Conservation (phyloP, 805 yeast species). For the Myxozyma neglecta region DNA sequence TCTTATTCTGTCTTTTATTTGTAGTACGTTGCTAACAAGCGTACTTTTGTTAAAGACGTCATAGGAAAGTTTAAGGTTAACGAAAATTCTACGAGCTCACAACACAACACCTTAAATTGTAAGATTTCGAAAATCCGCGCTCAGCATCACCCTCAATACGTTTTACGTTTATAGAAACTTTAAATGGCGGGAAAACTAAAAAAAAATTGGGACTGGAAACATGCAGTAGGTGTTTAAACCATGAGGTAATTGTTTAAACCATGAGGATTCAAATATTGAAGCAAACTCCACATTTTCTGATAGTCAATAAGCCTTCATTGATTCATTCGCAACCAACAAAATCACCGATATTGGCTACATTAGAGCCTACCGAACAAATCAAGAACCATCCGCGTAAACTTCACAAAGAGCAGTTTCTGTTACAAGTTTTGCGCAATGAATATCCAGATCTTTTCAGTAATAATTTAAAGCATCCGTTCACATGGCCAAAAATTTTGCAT, state of each 20-base stretch:
- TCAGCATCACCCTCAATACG: neutral
- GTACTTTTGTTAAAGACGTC: too few species aligned
- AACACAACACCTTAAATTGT: too few species aligned
- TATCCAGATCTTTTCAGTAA: constrained; percentile 11
- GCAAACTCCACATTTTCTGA: constrained; percentile 12
- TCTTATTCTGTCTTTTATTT: too few species aligned
- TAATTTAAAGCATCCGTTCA: constrained; percentile 10
- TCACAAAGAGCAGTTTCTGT: neutral
- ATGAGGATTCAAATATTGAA: constrained; percentile 5
- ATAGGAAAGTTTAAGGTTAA: too few species aligned
- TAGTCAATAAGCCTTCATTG: constrained; percentile 13
- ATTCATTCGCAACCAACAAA: neutral
- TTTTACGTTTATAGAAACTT: neutral
- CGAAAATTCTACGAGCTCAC: too few species aligned
- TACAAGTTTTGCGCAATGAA: constrained; percentile 10
- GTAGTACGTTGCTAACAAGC: too few species aligned
- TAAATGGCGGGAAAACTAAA: neutral
- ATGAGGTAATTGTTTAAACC: too few species aligned
- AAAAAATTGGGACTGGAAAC: neutral
- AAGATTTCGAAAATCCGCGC: neutral
- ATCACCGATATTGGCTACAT: neutral
- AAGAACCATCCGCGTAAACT: neutral
- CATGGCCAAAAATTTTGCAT: constrained; percentile 26
- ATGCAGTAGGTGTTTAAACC: too few species aligned
- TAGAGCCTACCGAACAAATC: neutral